phyloP scores from a whole-genome alignment of 2,329 filamentous ascomycete genomes.

The Cryphonectria nitschkei region DNA sequence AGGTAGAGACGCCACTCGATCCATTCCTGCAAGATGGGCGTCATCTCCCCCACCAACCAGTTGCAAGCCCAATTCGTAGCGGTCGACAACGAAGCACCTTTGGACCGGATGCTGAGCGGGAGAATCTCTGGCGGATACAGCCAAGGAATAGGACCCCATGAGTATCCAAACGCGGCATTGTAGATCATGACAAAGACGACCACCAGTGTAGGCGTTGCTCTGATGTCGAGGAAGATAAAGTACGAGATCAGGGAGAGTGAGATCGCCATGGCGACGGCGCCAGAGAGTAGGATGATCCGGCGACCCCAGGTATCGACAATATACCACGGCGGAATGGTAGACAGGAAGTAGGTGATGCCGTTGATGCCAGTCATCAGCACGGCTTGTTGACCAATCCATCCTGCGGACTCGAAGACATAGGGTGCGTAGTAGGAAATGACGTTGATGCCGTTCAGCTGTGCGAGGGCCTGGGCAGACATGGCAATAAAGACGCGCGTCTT shows the following conservation, averaged over 20 bases:
- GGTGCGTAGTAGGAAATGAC: conserved; percentile 99
- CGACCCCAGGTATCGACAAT: conserved; percentile 91
- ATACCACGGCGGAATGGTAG: conserved; percentile 96
- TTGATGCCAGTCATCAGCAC: conserved; percentile 98
- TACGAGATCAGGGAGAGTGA: conserved; percentile 91
- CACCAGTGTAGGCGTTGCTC: conserved; percentile 78
- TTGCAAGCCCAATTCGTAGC: conserved; percentile 99
- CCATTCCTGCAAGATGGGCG: conserved; percentile 86
- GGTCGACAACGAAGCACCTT: conserved; percentile 94
- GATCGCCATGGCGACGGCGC: conserved; percentile 86
- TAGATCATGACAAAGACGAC: conserved; percentile 98
- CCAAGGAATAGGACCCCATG: conserved; percentile 97
- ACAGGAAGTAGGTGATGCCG: conserved; percentile 83
- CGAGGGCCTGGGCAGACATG: conserved; percentile 96
- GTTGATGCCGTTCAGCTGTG: conserved; percentile 98
- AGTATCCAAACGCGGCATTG: conserved; percentile 93
- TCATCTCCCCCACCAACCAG: conserved; percentile 95
- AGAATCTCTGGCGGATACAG: conserved; percentile 98
- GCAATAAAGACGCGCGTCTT: conserved; percentile 93
- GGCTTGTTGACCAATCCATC: conserved; percentile 89
- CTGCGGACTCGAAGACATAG: conserved; percentile 92
- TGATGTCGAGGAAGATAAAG: conserved; percentile 87
- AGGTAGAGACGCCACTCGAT: conserved; percentile 96
- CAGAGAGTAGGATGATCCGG: conserved; percentile 84
- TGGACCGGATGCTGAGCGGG: conserved; percentile 92